Base-by-base conservation (phyloP, 176 grass and related monocot genomes). In the Aegilops speltoides region DNA sequence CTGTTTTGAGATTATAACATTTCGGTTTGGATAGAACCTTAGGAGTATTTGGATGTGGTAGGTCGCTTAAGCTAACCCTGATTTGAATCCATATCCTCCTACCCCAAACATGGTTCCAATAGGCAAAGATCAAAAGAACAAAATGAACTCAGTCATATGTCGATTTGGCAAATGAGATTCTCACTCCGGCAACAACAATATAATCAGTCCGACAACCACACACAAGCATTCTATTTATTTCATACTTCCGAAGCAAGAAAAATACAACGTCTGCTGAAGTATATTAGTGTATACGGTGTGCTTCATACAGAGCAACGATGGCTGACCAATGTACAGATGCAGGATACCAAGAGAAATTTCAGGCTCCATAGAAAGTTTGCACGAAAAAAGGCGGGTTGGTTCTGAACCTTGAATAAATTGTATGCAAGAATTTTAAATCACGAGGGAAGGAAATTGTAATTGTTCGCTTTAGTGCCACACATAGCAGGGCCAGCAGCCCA, bases 171-270 rank as follows among this genome's bases (percentile, higher is more conserved):
- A 45, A 45, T 45, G 41, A 45, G 41, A 45, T 45, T 45, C 41
- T 45, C 25, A 68, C 1, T 46, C 45, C 11, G 1, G 64, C 36
- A 66, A 40, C 33, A 64, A 10, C 37, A 45, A 32, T 41, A 80
- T 37, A 64, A 81, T 32, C 24, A 36, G 14, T 57, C 16, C 14
- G 66, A 40, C n/a, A 81, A 5, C 13, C 45, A 85, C 61, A 45
- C 8, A 29, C 22, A 69, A 68, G 26, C 73, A 84, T 43, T 22
- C 7, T 43, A 41, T 75, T 74, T 83, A 66, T 79, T 87, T 43
- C 74, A 22, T 34, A 34, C 29, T 60, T 36, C 7, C 46, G 38
- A 37, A 43, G 20, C 20, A 48, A 81, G 10, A 4, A 31, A 45
- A 6, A 28, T n/a, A 79, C 66, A 80, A 76, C 33, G 25, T 13